Percentiles rank a stretch among this genome's conserved stretches.
These are phyloP conservation scores for Polytrichum commune DNA, from an alignment of 225 moss, liverwort and hornwort species.

Conservation along the genomic window DNA sequence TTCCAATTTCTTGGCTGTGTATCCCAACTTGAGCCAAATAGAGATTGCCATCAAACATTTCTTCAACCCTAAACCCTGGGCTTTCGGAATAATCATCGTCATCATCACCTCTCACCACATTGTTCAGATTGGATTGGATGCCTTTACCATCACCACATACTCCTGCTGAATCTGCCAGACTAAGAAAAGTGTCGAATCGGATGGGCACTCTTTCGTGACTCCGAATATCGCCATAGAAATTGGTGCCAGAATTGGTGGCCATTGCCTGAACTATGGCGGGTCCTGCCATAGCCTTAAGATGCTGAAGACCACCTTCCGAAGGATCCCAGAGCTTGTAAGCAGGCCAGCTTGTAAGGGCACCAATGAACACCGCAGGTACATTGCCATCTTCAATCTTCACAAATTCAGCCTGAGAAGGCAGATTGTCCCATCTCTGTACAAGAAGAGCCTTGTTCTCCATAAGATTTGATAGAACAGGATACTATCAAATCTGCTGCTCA, in stretches of 20 bases:
- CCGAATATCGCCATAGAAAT: constrained; percentile 83
- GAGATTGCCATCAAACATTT: constrained; percentile 33
- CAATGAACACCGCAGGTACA: constrained; percentile 49
- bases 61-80: constrained; percentile 13
- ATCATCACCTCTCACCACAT: not conserved
- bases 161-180: constrained; percentile 25
- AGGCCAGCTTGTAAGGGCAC: constrained; percentile 53
- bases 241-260: constrained; percentile 58
- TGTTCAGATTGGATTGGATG: not conserved
- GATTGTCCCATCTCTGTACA: constrained; percentile 14
- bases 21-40: constrained; percentile 77
- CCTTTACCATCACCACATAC: not conserved
- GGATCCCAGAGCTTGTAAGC: constrained; percentile 68
- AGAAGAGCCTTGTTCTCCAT: constrained; percentile 27
- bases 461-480: too few species aligned
- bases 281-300: constrained; percentile 68
- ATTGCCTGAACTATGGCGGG: constrained; percentile 68
- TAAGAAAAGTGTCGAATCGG: constrained; percentile 61
- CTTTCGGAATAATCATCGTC: too few species aligned
- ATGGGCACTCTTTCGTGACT: constrained; percentile 74
- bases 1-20: constrained; percentile 12
- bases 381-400: constrained; percentile 34
- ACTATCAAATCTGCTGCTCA: too few species aligned
- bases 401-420: constrained; percentile 31
- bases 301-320: constrained; percentile 50